Base-by-base conservation (phyloP, 495 filamentous ascomycete species). In the Penicillium parvum region DNA sequence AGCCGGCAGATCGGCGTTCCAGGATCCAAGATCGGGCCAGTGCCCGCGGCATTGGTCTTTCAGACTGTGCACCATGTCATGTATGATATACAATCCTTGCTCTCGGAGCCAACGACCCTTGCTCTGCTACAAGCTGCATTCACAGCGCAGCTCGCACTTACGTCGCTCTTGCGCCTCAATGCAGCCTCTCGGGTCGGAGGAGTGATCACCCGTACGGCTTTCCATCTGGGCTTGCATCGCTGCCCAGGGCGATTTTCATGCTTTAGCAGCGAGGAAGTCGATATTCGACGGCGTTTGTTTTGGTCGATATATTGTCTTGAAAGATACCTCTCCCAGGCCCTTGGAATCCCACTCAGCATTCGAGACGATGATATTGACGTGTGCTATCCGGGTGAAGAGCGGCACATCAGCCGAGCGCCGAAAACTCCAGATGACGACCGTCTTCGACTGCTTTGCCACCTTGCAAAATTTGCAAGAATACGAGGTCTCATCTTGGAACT, bases 331-430 rank as follows among this genome's bases (percentile, higher is more conserved):
- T 72, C 64, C 7, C 72, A 75, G 43, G 65, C 71, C 9, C 51
- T 77, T 17, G 73, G 73, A 0, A 58, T 73, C 5, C 73, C 73
- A n/a, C 55, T 75, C 8, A 57, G 63, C n/a, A 67, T 77, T 32
- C 60, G 64, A 37, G 71, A 75, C 54, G 70, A 75, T 47, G 73
- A 77, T 43, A 63, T 75, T 32, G 73, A 77, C 43, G 73, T 77
- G 7, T 77, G 73, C 44, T 71, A 71, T 41, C 73, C 65, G 0
- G 62, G 61, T 7, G 45, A 49, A 8, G 71, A 75, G 43, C 49
- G 51, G 27, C 66, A 70, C 37, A 25, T 28, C 12, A 36, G 40
- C 12, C 15, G 15, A 1, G 23, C 21, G 5, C 2, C 34, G 6
- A 17, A 15, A 16, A 7, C 3, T 8, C 9, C 29, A 4, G 37